Evolutionary conservation across 2,329 filamentous ascomycete species (phyloP).

Genomic region (Cercospora canescens): DNA sequence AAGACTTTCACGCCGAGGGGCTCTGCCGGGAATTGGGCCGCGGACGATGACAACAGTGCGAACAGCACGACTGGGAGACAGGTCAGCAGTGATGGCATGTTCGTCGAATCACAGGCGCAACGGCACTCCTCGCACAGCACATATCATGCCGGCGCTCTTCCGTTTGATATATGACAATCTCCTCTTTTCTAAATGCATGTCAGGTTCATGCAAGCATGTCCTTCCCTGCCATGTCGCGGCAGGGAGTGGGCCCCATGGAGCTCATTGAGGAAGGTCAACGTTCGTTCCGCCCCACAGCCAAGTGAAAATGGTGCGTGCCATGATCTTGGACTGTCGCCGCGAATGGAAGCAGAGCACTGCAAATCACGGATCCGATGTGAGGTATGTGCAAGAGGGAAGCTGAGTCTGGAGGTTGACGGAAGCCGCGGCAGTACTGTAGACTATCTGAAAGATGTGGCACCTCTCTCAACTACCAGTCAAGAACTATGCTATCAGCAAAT

Average conservation of each 20-base stretch:
- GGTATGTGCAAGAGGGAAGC: background rate
- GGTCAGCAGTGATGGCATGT: background rate
- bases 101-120: background rate
- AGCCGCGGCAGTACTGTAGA: background rate
- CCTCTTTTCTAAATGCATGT: background rate
- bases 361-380: background rate
- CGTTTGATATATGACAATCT: background rate
- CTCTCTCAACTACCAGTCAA: background rate
- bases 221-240: background rate
- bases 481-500: background rate
- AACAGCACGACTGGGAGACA: background rate
- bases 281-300: background rate
- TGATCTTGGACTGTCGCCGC: background rate
- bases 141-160: background rate
- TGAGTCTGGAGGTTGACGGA: background rate
- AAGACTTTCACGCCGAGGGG: conserved; percentile 42
- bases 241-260: background rate
- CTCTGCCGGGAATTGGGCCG: conserved; percentile 44
- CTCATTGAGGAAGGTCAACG: background rate
- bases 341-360: background rate
- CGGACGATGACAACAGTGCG: background rate
- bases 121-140: background rate
- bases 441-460: no score
- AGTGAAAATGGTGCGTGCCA: background rate
- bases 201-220: background rate